phyloP scores from a whole-genome alignment of 208 protist genomes.

The Acanthamoeba healyi region DNA sequence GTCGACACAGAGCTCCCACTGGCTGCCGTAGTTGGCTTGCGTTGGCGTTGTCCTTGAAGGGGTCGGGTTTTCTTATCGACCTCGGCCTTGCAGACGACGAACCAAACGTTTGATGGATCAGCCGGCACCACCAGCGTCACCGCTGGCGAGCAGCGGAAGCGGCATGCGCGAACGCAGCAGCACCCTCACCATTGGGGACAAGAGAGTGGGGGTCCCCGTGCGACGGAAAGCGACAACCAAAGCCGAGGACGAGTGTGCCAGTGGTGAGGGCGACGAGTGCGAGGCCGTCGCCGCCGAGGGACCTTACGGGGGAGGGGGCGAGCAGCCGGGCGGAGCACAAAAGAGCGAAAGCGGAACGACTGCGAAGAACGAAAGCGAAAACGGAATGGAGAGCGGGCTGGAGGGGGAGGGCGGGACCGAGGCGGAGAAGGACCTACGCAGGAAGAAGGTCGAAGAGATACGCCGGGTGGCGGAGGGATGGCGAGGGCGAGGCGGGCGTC shows the following conservation, averaged over 20 bases:
- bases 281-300: neutral
- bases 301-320: neutral
- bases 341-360: neutral
- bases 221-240: neutral
- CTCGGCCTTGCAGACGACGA: neutral
- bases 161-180: neutral
- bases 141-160: neutral
- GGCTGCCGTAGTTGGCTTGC: too few relatives aligned
- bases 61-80: too few relatives aligned
- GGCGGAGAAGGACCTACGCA: neutral
- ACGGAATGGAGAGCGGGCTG: neutral
- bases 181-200: constrained; percentile 35
- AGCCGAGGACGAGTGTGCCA: neutral
- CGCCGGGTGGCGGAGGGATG: neutral
- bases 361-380: constrained; percentile 4
- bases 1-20: too few relatives aligned
- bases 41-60: too few relatives aligned
- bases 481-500: neutral
- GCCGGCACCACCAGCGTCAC: neutral
- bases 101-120: neutral
- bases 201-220: neutral
- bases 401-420: neutral
- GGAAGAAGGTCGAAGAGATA: constrained; percentile 58
- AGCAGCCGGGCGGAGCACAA: neutral
- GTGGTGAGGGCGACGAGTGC: neutral